These are phyloP conservation scores for Boletus tomentosulus DNA, from an alignment of 768 basidiomycete species.

Conservation along the genomic window DNA sequence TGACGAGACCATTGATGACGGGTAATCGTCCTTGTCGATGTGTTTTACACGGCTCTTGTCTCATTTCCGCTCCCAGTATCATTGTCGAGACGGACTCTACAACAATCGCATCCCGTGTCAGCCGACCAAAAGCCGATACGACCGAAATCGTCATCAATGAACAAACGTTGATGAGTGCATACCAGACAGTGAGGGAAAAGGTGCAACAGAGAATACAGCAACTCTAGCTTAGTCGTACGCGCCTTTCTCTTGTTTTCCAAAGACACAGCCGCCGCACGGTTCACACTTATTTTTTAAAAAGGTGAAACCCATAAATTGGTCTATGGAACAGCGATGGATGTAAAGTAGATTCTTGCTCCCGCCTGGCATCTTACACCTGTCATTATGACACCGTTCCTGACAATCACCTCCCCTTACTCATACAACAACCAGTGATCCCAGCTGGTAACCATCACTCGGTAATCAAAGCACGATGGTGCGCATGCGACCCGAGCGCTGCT, in stretches of 20 bases:
- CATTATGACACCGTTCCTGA: constrained; percentile 7
- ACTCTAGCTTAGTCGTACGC: constrained; percentile 38
- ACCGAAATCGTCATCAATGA: constrained; percentile 98
- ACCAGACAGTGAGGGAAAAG: constrained; percentile 83
- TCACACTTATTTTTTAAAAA: not conserved
- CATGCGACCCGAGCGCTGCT: not conserved
- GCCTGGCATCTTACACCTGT: constrained; percentile 5
- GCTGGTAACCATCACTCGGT: not conserved
- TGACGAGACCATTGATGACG: constrained; percentile 97
- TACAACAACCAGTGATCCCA: constrained; percentile 11
- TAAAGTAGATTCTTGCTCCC: constrained; percentile 2
- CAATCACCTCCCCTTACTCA: not conserved
- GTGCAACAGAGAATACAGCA: constrained; percentile 81
- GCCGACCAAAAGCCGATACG: constrained; percentile 86
- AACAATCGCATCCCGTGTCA: constrained; percentile 94
- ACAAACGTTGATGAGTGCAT: constrained; percentile 91
- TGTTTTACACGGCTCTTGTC: not conserved
- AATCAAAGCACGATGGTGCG: not conserved
- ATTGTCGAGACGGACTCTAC: constrained; percentile 95
- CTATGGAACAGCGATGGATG: not conserved
- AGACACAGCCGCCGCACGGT: too few relatives aligned
- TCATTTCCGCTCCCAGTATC: constrained; percentile 51
- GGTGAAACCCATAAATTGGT: not conserved
- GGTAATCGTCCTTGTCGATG: constrained; percentile 49
- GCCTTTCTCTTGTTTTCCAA: not conserved